Evolutionary conservation across 768 basidiomycete genomes (phyloP).

Genomic region (Calocybe indica): DNA sequence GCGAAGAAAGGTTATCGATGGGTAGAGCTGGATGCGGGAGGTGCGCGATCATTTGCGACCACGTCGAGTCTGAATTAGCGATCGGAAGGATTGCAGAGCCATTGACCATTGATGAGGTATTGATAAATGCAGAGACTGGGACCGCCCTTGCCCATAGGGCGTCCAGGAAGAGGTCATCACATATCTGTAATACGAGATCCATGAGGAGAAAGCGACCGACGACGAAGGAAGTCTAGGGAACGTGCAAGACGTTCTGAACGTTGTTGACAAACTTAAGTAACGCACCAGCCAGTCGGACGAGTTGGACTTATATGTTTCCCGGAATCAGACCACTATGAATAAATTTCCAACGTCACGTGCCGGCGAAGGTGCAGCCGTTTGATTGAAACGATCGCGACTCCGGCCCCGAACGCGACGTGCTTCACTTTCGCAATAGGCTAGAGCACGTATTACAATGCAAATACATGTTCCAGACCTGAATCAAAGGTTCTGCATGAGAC

Average conservation of each 20-base stretch:
- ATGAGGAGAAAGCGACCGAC: constrained; percentile 32
- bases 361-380: no score
- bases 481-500: no score
- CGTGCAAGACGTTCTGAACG: neutral
- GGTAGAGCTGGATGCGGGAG: constrained; percentile 53
- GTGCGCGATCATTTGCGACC: constrained; percentile 47
- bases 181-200: constrained; percentile 75
- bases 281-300: neutral
- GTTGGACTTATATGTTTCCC: no score
- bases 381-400: no score
- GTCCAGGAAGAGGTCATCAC: constrained; percentile 76
- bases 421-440: no score
- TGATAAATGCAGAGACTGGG: constrained; percentile 50
- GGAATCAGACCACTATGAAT: no score
- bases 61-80: constrained; percentile 30
- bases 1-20: constrained; percentile 25
- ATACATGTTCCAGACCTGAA: no score
- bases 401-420: no score
- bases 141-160: constrained; percentile 68
- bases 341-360: no score
- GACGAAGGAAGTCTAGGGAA: no score
- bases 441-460: no score
- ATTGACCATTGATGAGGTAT: constrained; percentile 28
- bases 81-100: constrained; percentile 30
- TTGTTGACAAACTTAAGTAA: neutral